Evolutionary conservation across 2,329 filamentous ascomycete species (phyloP), one percentile per base, ranked within the genome.

Genomic region (Chaetothyriales sp.): DNA sequence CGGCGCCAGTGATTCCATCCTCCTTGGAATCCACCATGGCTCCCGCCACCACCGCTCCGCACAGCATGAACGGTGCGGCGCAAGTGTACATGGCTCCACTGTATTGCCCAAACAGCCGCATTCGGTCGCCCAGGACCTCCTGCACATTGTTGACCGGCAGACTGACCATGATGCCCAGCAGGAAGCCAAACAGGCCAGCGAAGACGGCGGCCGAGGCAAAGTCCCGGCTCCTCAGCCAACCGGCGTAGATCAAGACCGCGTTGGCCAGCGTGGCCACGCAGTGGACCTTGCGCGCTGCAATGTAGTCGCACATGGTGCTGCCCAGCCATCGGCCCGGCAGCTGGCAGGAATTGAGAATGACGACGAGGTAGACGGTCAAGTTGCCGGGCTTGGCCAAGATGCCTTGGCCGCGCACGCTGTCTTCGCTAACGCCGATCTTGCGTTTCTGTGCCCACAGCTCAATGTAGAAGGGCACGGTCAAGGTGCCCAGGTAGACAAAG

Each of bases 311-410:
- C 37, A 50, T 5, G 2, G 43, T 19, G 43, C 37, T 44, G 29
- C 37, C 37, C 5, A 50, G 18, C 18, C 28, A 25, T 7, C 48
- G 48, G 9, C 37, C 48, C 20, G 48, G 48, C 6, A 50, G 19
- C 43, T 50, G 48, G 43, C 37, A 50, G 28, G 20, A 25, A 18
- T 50, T 50, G 18, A 50, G 48, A 25, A 43, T 50, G 19, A 45
- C 28, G 37, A 50, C n/a, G 9, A 50, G 20, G 48, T 44, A 50
- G 29, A 50, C 43, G 5, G 15, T 43, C 10, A 50, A 18, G n/a
- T 45, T 19, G 15, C 9, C 15, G 5, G 20, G 20, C 18, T 25
- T 45, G 15, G 2, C 22, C 19, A 10, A 3, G n/a, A 20, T 19
- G 15, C 40, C 15, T n/a, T 44, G 40, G 40, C 18, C 18, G 9